Evolutionary conservation across 169 alveolate genomes (phyloP), one percentile per base, ranked within the genome.

Genomic region (Cryptosporidium canis): DNA sequence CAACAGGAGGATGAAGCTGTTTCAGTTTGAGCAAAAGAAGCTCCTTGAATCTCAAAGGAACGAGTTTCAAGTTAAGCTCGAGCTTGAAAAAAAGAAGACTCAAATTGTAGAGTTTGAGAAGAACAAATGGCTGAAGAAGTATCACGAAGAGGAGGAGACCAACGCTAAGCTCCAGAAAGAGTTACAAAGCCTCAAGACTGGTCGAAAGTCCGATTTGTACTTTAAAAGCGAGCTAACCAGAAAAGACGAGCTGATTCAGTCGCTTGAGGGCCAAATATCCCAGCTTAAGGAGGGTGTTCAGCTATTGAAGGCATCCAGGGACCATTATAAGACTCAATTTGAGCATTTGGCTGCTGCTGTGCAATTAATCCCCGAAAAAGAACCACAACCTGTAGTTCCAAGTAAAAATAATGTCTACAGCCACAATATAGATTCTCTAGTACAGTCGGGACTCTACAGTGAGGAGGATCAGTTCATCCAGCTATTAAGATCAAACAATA

Each of bases 401-500:
- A 11, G 33, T 14, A 41, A 39, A 24, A 45, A 24, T 16, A 24
- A 55, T 43, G 14, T 35, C 16, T 39, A 56, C 27, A 68, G 14
- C 9, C 67, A 51, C 31, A 45, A 77, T 18, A 5, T 77, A 2
- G 72, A 77, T 39, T 35, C 72, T 39, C 35, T 77, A 18, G n/a
- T 77, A 2, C 51, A 61, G 66, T 77, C 87, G 24, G 87, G 87
- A 21, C 68, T 77, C n/a, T 77, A 77, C 35, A 77, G 18, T 27
- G 87, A 77, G 43, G 71, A 77, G 11, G 87, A 77, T 5, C 61
- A 77, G 66, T 61, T 77, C 37, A 77, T 77, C 14, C 55, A 77
- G 41, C 45, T 43, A 39, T 39, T 77, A 37, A 77, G 39, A 21
- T 29, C 51, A n/a, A 77, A 24, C 37, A 18, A 35, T 35, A 31